phyloP scores from a whole-genome alignment of 75 land plant genomes.

The Picea sitchensis region DNA sequence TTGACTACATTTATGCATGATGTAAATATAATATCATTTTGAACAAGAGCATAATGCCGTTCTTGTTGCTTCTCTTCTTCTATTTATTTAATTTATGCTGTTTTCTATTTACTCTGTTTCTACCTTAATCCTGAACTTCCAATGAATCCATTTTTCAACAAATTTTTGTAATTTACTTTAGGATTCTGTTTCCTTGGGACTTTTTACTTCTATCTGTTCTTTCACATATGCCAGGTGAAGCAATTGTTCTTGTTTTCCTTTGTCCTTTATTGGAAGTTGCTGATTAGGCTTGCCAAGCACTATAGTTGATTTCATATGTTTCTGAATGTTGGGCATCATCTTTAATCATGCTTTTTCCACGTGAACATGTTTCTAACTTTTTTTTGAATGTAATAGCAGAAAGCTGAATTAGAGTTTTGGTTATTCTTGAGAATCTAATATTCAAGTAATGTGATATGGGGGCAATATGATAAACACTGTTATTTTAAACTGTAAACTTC shows the following conservation, averaged over 20 bases:
- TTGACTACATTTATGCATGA: too few relatives aligned
- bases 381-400: too few relatives aligned
- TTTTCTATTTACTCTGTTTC: too few relatives aligned
- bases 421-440: not conserved
- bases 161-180: too few relatives aligned
- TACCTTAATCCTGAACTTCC: too few relatives aligned
- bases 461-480: not conserved
- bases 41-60: too few relatives aligned
- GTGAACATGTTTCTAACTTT: not conserved
- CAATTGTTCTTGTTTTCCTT: not conserved
- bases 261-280: not conserved
- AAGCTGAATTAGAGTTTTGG: not conserved
- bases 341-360: not conserved
- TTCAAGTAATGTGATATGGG: not conserved
- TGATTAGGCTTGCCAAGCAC: not conserved
- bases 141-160: too few relatives aligned
- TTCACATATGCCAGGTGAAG: not conserved
- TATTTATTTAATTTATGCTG: too few relatives aligned
- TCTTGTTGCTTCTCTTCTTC: too few relatives aligned
- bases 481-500: not conserved
- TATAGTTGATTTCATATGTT: not conserved
- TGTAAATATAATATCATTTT: too few relatives aligned
- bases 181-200: too few relatives aligned
- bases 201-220: not conserved
- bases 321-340: constrained; percentile 4